Evolutionary conservation across 129 eudicot genomes (phyloP), one percentile per base, ranked within the genome.

Genomic region (Artemisia annua): DNA sequence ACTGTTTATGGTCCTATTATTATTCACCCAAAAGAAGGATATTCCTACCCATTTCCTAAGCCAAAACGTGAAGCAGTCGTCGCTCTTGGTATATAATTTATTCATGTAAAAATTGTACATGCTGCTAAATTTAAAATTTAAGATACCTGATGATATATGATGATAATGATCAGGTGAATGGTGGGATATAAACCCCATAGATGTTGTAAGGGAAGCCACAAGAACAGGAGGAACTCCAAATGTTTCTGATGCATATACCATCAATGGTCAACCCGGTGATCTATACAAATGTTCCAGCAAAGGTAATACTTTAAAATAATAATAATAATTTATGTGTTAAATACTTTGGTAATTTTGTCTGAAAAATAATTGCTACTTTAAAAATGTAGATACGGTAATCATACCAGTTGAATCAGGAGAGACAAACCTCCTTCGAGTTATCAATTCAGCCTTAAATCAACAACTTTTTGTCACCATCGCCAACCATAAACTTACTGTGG

Each of bases 221-320:
- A 81, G 89, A 84, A 90, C 96, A 64, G 99, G 97, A 46, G 99
- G 83, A 39, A 73, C 97, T 80, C 99, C 99, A 19, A 90, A 94
- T 78, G 79, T 88, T 28, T 94, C 99, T 1, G 97, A 94, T 88
- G 94, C 99, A 28, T 93, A 87, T 72, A 93, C 98, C 69, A 84
- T 93, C 83, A 93, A 93, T 61, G 98, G 98, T 70, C 98, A 93
- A 69, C 98, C 98, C 7, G 99, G 99, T 72, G 99, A 94, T 74
- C 90, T 87, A 3, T 93, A 87, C 73, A 93, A 83, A 48, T 89
- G 98, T 79, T 93, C 97, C 43, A 75, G 84, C 73, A 66, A 90
- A 89, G 98, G 98, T 93, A 39, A 49, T 50, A 85, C 69, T 70
- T 81, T 59, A 10, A 2, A 0, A 2, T 20, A 11, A 5, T 0